phyloP scores from a whole-genome alignment of 1,284 basidiomycete species.

The Cryptococcus amylolentus region DNA sequence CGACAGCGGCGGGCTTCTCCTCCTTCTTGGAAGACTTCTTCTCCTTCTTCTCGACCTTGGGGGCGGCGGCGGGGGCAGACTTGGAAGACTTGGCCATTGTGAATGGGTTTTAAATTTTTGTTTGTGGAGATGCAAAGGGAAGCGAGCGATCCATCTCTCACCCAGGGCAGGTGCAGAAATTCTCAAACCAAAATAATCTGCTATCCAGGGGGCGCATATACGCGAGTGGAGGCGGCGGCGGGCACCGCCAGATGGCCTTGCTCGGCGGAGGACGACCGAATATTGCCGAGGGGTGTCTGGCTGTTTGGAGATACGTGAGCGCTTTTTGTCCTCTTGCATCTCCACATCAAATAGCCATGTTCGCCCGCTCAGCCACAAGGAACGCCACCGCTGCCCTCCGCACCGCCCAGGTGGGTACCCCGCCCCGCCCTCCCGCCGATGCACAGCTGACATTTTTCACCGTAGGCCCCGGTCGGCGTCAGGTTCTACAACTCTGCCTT shows the following conservation, averaged over 20 bases:
- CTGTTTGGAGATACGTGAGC: background rate
- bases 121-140: conserved; percentile 4
- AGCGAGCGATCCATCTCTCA: background rate
- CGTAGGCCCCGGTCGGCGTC: conserved; percentile 18
- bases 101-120: conserved; percentile 11
- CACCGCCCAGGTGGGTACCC: conserved; percentile 30
- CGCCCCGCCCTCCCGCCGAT: background rate
- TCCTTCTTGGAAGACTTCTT: conserved; percentile 43
- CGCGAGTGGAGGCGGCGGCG: background rate
- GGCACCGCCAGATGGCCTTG: too few relatives aligned
- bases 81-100: conserved; percentile 52
- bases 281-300: too few relatives aligned
- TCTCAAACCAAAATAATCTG: conserved; percentile 1
- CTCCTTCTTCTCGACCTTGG: conserved; percentile 47
- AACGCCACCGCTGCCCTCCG: conserved; percentile 29
- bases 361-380: conserved; percentile 30
- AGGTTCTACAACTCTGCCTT: conserved; percentile 46
- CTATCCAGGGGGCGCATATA: background rate
- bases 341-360: conserved; percentile 18
- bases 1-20: conserved; percentile 13
- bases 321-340: background rate
- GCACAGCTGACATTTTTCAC: background rate
- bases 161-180: background rate
- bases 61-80: conserved; percentile 38
- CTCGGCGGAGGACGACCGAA: too few relatives aligned